phyloP scores from a whole-genome alignment of 164 flowering plant genomes.

The Buxus sempervirens region DNA sequence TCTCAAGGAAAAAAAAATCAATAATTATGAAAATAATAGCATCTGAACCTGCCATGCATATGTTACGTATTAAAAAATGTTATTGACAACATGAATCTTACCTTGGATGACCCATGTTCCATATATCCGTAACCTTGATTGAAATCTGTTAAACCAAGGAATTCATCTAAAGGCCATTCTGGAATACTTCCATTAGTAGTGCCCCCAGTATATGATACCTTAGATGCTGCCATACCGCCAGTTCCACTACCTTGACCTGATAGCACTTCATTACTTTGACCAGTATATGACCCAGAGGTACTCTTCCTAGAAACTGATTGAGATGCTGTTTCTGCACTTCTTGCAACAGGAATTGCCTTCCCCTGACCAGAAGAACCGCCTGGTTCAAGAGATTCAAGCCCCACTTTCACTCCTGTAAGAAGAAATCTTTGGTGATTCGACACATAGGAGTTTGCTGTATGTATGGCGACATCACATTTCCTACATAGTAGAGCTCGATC shows the following conservation, averaged over 20 bases:
- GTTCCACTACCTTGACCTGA: conserved; percentile 30
- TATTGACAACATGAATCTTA: conserved; percentile 18
- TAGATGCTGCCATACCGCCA: conserved; percentile 24
- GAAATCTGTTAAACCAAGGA: conserved; percentile 52
- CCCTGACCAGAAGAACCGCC: conserved; percentile 36
- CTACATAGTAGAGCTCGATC: conserved; percentile 92
- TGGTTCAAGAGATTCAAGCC: conserved; percentile 52
- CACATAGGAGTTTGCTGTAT: conserved; percentile 64
- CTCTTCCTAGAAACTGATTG: conserved; percentile 24
- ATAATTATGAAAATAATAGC: no score
- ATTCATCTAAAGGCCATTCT: conserved; percentile 78
- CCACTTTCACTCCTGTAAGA: conserved; percentile 90
- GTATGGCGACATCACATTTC: conserved; percentile 84
- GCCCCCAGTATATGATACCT: conserved; percentile 44
- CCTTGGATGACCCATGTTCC: conserved; percentile 77
- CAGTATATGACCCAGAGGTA: conserved; percentile 19
- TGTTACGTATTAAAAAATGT: neutral
- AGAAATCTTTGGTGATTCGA: conserved; percentile 80
- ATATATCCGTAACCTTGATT: conserved; percentile 41
- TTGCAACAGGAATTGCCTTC: conserved; percentile 34
- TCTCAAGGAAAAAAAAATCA: neutral
- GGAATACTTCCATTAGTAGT: conserved; percentile 43
- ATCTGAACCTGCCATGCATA: neutral
- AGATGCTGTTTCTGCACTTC: conserved; percentile 22
- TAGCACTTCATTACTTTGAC: conserved; percentile 22